Evolutionary conservation across 192 early-diverging fungal genomes (phyloP), one percentile per base, ranked within the genome.

Genomic region (Coemansia sp.): DNA sequence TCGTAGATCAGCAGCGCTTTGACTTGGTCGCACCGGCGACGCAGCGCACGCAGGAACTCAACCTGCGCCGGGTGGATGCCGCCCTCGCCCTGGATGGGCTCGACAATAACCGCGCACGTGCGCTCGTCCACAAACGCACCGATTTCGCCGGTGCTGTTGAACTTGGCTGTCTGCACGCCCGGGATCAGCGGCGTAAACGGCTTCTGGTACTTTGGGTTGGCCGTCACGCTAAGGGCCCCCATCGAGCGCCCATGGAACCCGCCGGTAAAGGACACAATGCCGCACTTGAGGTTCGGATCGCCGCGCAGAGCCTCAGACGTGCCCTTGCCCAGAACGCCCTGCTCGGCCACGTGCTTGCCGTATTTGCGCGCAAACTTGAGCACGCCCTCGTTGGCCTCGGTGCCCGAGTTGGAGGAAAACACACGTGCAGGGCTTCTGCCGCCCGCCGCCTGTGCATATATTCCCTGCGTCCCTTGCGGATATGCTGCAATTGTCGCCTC

Each of bases 381-480:
- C 1, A 95, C 92, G 30, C 94, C 96, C 73, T 99, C 95, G 69
- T 99, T 99, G 23, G 97, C 95, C 70, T 99, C 97, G 0, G 97
- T 97, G 55, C 97, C 97, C 24, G 92, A 94, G 81, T 99, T 99
- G 24, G 92, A 82, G 55, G 97, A 93, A 66, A 99, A 99, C 42
- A 95, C 88, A 61, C 92, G 92, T 19, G 84, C 83, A 5, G 63
- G 78, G 45, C 60, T 30, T 22, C 40, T 35, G 10, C 56, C 58
- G 40, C 33, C 31, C 21, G 59, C 38, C 7, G 35, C 8, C 64
- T 69, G 58, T 56, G 67, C 71, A 44, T 80, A 73, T 30, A 75
- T 71, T 6, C 77, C 77, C 35, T 79, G 75, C 9, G 77, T 74
- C 23, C 72, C 77, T 55, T 72, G 66, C 31, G 76, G 70, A 46